Conservation (phyloP, 768 basidiomycete genomes). For the Gelatoporia subvermispora region DNA sequence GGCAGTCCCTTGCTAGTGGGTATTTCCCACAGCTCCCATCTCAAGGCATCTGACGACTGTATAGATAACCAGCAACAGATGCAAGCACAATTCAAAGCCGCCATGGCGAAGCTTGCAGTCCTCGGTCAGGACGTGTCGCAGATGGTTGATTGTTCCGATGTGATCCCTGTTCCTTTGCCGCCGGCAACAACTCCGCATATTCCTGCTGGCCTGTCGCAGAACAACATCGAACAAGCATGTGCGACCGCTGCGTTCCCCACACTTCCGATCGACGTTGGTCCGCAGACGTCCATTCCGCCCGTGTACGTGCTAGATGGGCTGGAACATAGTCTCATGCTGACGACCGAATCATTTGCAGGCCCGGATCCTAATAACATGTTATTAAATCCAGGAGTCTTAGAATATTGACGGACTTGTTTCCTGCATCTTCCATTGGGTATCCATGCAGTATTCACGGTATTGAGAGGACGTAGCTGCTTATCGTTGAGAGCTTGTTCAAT, state of each 20-base stretch:
- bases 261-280: slow-evolving; percentile 2
- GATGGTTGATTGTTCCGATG: slow-evolving; percentile 21
- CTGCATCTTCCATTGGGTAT: too few species aligned
- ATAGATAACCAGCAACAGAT: slow-evolving; percentile 17
- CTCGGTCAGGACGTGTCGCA: slow-evolving; percentile 13
- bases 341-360: too few species aligned
- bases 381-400: too few species aligned
- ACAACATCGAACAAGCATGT: slow-evolving; percentile 4
- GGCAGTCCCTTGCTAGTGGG: slow-evolving; percentile 22
- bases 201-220: slow-evolving; percentile 3
- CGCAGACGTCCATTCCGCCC: slow-evolving; percentile 4
- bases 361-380: too few species aligned
- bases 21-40: neutral
- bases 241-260: slow-evolving; percentile 4
- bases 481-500: too few species aligned
- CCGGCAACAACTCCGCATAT: slow-evolving; percentile 5
- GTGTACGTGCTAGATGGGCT: slow-evolving; percentile 1
- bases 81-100: slow-evolving; percentile 12
- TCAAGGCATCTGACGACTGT: neutral
- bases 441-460: too few species aligned
- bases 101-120: slow-evolving; percentile 21
- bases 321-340: too few species aligned
- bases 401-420: too few species aligned
- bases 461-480: too few species aligned
- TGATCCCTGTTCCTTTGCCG: slow-evolving; percentile 13